These are phyloP conservation scores for Ogataea henricii DNA, from an alignment of 805 yeast species.

Conservation along the genomic window DNA sequence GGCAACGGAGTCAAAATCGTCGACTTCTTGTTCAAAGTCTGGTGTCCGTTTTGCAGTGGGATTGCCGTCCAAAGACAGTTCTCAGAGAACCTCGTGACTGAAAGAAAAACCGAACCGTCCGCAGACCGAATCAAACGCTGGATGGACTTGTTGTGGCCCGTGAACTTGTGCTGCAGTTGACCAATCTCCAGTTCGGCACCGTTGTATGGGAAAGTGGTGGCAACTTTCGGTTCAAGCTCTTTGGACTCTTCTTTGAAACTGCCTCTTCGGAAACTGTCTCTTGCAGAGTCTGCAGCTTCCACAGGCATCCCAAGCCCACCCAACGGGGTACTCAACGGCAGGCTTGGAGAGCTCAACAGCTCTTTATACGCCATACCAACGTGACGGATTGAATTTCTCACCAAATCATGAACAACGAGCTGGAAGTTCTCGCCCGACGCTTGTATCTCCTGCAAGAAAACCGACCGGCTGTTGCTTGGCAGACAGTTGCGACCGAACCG, in stretches of 20 bases:
- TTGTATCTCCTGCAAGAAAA: slow-evolving; percentile 29
- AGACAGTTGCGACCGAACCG: slow-evolving; percentile 31
- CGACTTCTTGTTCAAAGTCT: slow-evolving; percentile 40
- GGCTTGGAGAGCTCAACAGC: slow-evolving; percentile 27
- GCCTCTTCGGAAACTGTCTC: background rate
- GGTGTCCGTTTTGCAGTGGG: slow-evolving; percentile 26
- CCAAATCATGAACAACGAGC: slow-evolving; percentile 47
- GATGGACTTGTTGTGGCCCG: slow-evolving; percentile 87
- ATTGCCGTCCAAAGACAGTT: slow-evolving; percentile 61
- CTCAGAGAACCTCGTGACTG: slow-evolving; percentile 63
- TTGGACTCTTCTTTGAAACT: background rate
- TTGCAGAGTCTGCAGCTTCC: slow-evolving; percentile 1
- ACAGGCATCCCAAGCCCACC: background rate
- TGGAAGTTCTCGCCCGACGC: slow-evolving; percentile 34
- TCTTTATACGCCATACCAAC: slow-evolving; percentile 36
- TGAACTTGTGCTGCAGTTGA: slow-evolving; percentile 55
- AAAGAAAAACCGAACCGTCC: slow-evolving; percentile 61
- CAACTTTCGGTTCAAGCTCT: background rate
- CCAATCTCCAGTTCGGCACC: slow-evolving; percentile 26
- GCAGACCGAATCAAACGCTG: slow-evolving; percentile 64
- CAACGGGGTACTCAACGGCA: background rate
- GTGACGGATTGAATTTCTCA: slow-evolving; percentile 37
- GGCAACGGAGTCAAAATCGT: slow-evolving; percentile 46
- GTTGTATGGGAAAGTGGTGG: background rate
- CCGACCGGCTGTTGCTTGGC: slow-evolving; percentile 30